Conservation (phyloP, 164 flowering plant genomes). For the Vitis amurensis region DNA sequence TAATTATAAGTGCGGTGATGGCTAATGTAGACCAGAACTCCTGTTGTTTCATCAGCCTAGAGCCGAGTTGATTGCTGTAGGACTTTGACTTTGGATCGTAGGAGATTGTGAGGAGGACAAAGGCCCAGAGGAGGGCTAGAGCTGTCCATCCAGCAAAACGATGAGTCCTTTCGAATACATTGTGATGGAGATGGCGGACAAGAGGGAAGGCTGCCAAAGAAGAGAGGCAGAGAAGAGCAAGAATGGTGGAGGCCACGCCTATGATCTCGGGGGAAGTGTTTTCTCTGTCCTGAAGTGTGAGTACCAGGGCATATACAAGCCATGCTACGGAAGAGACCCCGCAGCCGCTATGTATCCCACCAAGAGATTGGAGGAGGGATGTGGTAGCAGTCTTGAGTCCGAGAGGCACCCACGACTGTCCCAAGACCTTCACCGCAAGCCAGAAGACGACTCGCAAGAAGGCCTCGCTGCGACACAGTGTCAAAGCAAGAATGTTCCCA, state of each 20-base stretch:
- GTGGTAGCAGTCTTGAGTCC: slow-evolving; percentile 38
- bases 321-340: slow-evolving; percentile 48
- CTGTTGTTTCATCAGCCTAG: slow-evolving; percentile 33
- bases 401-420: slow-evolving; percentile 43
- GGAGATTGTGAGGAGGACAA: slow-evolving; percentile 15
- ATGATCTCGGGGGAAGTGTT: slow-evolving; percentile 33
- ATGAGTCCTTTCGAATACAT: slow-evolving; percentile 50
- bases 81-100: slow-evolving; percentile 46
- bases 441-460: slow-evolving; percentile 39
- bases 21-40: slow-evolving; percentile 64
- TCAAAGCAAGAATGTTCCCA: slow-evolving; percentile 39
- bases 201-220: slow-evolving; percentile 53
- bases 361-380: slow-evolving; percentile 45
- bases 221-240: slow-evolving; percentile 36
- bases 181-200: slow-evolving; percentile 55
- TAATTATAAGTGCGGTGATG: slow-evolving; percentile 47
- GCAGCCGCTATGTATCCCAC: slow-evolving; percentile 48
- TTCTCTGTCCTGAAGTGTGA: slow-evolving; percentile 30
- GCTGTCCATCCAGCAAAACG: slow-evolving; percentile 47
- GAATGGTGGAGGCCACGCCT: slow-evolving; percentile 35
- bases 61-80: slow-evolving; percentile 25
- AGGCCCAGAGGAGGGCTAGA: too few species aligned
- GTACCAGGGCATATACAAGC: slow-evolving; percentile 42
- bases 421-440: slow-evolving; percentile 38
- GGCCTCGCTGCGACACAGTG: slow-evolving; percentile 49